A percentile compares a stretch with the other conserved stretches of the same genome.
These are phyloP conservation scores for Penicillium steckii DNA, from an alignment of 495 filamentous ascomycete species.

Conservation along the genomic window DNA sequence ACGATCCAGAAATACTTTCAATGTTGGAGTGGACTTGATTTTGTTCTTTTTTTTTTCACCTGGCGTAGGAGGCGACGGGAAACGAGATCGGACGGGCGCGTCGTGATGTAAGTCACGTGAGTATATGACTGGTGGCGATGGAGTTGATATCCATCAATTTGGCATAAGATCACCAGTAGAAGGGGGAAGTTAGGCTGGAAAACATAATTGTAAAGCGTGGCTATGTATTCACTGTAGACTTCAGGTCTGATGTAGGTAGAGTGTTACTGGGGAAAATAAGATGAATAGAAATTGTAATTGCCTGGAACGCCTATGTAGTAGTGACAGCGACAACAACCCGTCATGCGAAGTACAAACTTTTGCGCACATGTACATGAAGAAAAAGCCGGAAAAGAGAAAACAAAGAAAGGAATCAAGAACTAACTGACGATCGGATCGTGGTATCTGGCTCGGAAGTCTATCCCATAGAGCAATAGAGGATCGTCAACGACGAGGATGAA, in stretches of 20 bases:
- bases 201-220: too few relatives aligned
- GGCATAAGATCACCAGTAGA: too few relatives aligned
- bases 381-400: conserved; percentile 9
- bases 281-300: background rate
- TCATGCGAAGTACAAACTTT: conserved; percentile 16
- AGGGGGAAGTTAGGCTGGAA: too few relatives aligned
- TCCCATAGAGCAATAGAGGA: conserved; percentile 37
- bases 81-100: background rate
- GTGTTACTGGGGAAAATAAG: too few relatives aligned
- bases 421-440: conserved; percentile 38
- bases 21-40: background rate
- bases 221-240: too few relatives aligned
- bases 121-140: background rate
- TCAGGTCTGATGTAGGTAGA: too few relatives aligned
- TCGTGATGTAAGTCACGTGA: background rate
- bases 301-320: background rate
- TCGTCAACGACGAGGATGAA: conserved; percentile 31
- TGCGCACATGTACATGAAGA: conserved; percentile 17
- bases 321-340: background rate
- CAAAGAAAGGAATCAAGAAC: conserved; percentile 7
- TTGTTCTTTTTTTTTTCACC: background rate
- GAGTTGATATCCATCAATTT: background rate
- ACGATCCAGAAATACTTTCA: background rate
- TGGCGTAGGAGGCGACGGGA: background rate
- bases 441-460: conserved; percentile 51